Evolutionary conservation across 225 moss, liverwort and hornwort species (phyloP), one percentile per base, ranked within the genome.

Genomic region (Marchantia paleacea): DNA sequence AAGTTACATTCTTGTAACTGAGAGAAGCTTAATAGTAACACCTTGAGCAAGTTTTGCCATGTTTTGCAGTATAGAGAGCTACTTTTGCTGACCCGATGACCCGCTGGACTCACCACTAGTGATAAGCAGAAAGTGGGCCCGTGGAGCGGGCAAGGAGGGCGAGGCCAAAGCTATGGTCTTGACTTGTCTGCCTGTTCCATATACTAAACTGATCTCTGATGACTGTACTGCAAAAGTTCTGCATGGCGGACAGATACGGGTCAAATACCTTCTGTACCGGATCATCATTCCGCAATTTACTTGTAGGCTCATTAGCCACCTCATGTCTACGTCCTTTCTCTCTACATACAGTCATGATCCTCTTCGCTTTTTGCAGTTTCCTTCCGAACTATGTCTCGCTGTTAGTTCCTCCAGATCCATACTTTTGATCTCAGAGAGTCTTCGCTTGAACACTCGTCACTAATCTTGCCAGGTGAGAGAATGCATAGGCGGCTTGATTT

Each of bases 231-330:
- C 81, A 81, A 25, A 76, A 88, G 85, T 28, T 78, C 7, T 81
- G 85, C 83, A 81, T 61, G 60, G 76, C 85, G 70, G 85, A 83
- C 88, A 88, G 85, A 88, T 85, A 88, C 85, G 85, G 88, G 83
- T 85, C 88, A 76, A 18, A 88, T 48, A 88, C 58, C 12, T 55
- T 7, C 70, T 50, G 51, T n/a, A 51, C 10, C 72, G 3, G 50
- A 2, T 20, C 7, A 72, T 72, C 22, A 24, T 0, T 8, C 49
- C 3, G 39, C 8, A 22, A 10, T 70, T 15, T 20, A 11, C 9
- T 72, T 24, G 58, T 51, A 51, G 50, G 28, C 10, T 51, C 72
- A 70, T 49, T 72, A 18, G 10, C 72, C 72, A 72, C 24, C 11
- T 72, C 2, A 20, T 11, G 39, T 39, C 39, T 39, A 5, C 39